A percentile compares a stretch with the other conserved stretches of the same genome.
Conservation (phyloP, 805 yeast species). For the Candida xyloterini region DNA sequence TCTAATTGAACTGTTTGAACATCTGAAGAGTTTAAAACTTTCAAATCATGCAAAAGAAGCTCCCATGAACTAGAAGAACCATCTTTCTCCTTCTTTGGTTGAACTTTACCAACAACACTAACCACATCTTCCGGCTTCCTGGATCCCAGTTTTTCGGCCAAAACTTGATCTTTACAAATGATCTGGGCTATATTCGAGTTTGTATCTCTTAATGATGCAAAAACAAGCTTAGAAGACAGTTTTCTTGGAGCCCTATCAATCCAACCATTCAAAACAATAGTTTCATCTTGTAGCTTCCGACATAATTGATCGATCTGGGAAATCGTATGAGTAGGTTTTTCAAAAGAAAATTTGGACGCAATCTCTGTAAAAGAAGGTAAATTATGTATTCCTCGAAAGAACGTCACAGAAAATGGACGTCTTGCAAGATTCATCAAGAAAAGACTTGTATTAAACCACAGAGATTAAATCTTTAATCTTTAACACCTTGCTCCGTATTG, state of each 20-base stretch:
- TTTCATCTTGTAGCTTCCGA: constrained; percentile 10
- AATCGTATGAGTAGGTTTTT: constrained; percentile 29
- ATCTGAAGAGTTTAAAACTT: constrained; percentile 59
- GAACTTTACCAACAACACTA: constrained; percentile 53
- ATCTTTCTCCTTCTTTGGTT: constrained; percentile 35
- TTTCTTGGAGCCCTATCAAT: constrained; percentile 70
- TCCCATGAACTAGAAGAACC: constrained; percentile 46
- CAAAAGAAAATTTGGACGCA: constrained; percentile 28
- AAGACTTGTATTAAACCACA: neutral
- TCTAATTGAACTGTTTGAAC: constrained; percentile 64
- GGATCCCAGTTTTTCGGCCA: constrained; percentile 39
- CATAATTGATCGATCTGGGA: constrained; percentile 14
- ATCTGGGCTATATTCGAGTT: constrained; percentile 68
- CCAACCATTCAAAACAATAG: constrained; percentile 76
- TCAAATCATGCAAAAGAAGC: constrained; percentile 47
- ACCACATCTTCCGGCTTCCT: constrained; percentile 75
- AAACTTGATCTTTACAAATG: constrained; percentile 37
- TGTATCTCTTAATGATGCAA: constrained; percentile 73
- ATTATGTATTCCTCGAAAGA: constrained; percentile 1
- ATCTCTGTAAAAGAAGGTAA: constrained; percentile 23
- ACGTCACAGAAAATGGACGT: constrained; percentile 4
- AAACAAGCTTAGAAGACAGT: constrained; percentile 59
- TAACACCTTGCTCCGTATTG: constrained; percentile 10
- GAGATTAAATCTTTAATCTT: neutral
- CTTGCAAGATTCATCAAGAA: neutral